Percentiles rank a stretch among this genome's conserved stretches.
Conservation (phyloP, 495 filamentous ascomycete genomes). For the Pyrenula massariospora region DNA sequence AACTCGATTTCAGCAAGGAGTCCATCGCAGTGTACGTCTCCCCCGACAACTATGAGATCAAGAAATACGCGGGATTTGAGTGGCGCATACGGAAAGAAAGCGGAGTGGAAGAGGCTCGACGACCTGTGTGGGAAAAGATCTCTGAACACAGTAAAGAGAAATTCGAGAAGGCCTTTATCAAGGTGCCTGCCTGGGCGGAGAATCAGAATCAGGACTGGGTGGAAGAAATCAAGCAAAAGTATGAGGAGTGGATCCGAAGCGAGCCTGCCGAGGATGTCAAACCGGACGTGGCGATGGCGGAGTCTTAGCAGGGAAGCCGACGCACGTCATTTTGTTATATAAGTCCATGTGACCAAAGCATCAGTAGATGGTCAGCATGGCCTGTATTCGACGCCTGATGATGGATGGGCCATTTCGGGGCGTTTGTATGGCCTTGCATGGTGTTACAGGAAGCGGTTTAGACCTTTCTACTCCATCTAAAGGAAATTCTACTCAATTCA, state of each 20-base stretch:
- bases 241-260: neutral
- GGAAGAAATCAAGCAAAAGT: constrained; percentile 1
- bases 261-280: neutral
- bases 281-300: neutral
- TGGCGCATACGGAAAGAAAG: neutral
- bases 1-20: neutral
- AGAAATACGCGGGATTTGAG: neutral
- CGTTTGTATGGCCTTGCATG: too few species aligned
- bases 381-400: too few species aligned
- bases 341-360: too few species aligned
- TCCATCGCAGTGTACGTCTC: neutral
- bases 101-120: neutral
- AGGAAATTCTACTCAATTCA: too few species aligned
- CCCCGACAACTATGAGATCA: neutral
- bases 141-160: neutral
- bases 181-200: constrained; percentile 7
- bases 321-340: too few species aligned
- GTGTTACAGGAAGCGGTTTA: too few species aligned
- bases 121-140: neutral
- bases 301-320: too few species aligned
- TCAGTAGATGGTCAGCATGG: too few species aligned
- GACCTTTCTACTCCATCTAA: too few species aligned
- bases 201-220: constrained; percentile 4
- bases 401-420: too few species aligned
- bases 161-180: constrained; percentile 3